Conservation (phyloP, 2,329 filamentous ascomycete species). For the Cladosporium sp. region DNA sequence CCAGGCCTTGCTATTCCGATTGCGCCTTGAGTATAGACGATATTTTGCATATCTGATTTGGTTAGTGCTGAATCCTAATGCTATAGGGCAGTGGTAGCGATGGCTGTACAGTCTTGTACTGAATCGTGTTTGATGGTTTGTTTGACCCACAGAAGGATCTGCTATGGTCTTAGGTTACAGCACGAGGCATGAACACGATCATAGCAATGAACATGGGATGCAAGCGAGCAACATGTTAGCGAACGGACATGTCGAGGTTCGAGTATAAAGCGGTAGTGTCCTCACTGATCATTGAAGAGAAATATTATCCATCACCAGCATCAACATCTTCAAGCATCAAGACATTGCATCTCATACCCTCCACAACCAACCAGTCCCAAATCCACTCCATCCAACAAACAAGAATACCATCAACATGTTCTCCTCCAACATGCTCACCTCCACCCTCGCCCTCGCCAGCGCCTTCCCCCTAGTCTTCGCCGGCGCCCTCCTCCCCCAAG, state of each 20-base stretch:
- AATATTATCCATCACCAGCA: background rate
- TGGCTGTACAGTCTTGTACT: background rate
- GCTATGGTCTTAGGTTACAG: background rate
- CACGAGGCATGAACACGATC: background rate
- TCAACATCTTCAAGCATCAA: background rate
- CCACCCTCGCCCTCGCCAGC: background rate
- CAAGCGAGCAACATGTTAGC: background rate
- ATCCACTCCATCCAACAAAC: background rate
- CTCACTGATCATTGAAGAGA: background rate
- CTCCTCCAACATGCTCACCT: background rate
- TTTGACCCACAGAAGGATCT: background rate
- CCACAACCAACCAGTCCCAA: background rate
- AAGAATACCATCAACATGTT: background rate
- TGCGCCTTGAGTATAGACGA: background rate
- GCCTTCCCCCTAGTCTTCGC: slow-evolving; percentile 1
- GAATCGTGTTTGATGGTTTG: background rate
- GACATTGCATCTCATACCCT: background rate
- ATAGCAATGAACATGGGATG: background rate
- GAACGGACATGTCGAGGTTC: background rate
- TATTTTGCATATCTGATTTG: background rate
- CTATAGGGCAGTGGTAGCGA: background rate
- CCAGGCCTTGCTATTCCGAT: background rate
- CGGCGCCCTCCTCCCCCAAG: background rate
- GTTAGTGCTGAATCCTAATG: background rate
- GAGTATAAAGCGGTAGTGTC: background rate